Evolutionary conservation across 257 asterid species (phyloP), one percentile per base, ranked within the genome.

Genomic region (Solanum sejunctum): DNA sequence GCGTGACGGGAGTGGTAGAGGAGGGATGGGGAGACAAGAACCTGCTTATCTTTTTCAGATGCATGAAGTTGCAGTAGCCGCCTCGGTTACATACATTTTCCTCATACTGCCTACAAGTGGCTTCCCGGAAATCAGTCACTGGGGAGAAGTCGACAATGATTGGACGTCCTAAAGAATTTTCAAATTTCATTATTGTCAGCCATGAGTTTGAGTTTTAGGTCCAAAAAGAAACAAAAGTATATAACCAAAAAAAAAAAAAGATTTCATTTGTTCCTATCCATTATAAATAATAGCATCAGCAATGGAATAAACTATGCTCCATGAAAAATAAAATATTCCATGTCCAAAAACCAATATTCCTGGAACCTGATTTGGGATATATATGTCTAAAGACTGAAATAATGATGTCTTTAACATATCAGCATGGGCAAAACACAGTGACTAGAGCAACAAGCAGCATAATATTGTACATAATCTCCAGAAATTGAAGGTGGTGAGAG

Each of bases 21-120:
- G 26, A 71, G 72, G 10, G 81, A 20, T 28, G 36, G 12, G 32
- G n/a, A 63, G 57, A 85, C 36, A 85, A 94, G 69, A 63, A 94
- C 98, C 93, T 90, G 93, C 91, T 90, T 75, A 94, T 94, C 91
- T 94, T 94, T 86, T 94, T 94, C 57, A 94, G 93, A 93, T 94
- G 97, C 97, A 94, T 94, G 92, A 94, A 94, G 86, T 94, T 94
- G 91, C 98, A 94, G 86, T 93, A 94, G 86, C 98, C 98, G 83
- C 97, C 98, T 88, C 98, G 91, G 85, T 92, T 93, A 91, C 98
- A 93, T 55, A 92, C 98, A 84, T 94, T 92, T 90, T 94, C 98
- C 89, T 94, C 98, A 21, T 94, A 94, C 85, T 94, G 98, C 87
- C 98, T 89, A 89, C 97, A 93, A 6, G 98, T 94, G 41, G 98